Conservation (phyloP, 495 filamentous ascomycete species). For the Neurospora sp. region DNA sequence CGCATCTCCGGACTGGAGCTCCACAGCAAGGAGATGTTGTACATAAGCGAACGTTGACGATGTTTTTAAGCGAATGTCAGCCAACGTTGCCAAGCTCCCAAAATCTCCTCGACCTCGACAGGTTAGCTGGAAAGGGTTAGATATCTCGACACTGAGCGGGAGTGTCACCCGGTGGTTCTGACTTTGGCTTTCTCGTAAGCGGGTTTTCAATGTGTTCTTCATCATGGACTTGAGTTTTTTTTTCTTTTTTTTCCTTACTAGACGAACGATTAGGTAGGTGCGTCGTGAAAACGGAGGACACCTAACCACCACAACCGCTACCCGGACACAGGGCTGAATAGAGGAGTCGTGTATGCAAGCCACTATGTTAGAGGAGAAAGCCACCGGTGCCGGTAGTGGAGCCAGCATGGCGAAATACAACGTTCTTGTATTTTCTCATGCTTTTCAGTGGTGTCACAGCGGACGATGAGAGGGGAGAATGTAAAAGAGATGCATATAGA, state of each 20-base stretch:
- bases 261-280: no score
- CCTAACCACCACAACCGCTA: neutral
- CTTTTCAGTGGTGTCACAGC: neutral
- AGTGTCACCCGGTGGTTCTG: neutral
- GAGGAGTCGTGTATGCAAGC: neutral
- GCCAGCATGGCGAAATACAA: neutral
- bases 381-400: neutral
- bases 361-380: neutral
- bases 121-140: no score
- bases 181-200: neutral
- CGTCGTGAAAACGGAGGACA: neutral
- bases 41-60: neutral
- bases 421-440: neutral
- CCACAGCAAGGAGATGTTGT: neutral
- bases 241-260: no score
- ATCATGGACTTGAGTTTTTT: no score
- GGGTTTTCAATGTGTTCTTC: no score
- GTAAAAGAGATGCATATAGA: neutral
- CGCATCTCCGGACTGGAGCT: neutral
- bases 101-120: no score
- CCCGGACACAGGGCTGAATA: neutral
- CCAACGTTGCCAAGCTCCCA: neutral
- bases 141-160: neutral
- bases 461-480: neutral
- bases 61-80: neutral